Evolutionary conservation across 768 basidiomycete genomes (phyloP), one percentile per base, ranked within the genome.

Genomic region (Mycena metata): DNA sequence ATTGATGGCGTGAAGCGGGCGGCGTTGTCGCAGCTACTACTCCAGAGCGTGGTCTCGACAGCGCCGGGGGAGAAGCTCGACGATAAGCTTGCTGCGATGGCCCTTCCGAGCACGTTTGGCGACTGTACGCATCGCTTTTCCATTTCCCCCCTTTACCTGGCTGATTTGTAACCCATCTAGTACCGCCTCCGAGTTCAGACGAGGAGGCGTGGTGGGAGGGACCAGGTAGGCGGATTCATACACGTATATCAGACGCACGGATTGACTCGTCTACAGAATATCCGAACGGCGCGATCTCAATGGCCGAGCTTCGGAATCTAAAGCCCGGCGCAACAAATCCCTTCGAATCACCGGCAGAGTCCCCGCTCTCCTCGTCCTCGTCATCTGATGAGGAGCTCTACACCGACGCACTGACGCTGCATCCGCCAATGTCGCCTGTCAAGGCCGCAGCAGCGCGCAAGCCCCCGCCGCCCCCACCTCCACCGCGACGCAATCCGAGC

Each of bases 331-430:
- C 75, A 62, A 76, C 77, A 42, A 95, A 95, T 75, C 94, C 95
- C 1, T 95, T 95, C 72, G 91, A 93, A 72, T 91, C 90, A 24
- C 85, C 88, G 3, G 78, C 77, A 54, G 87, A 88, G 47, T 92
- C 92, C 0, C 85, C 91, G 8, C 71, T 89, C 39, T 91, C 92
- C 16, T 90, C 91, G 3, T 93, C 91, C 9, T 92, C 94, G 10
- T 91, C 92, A 10, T 93, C 92, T 2, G 94, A 96, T 70, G 94
- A 96, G 75, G 93, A 95, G 73, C 81, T 96, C 21, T 96, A 94
- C 79, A 86, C 85, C 39, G 86, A 92, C 73, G 93, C 92, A 8
- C 81, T 90, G 45, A 82, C 88, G n/a, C 76, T 94, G 57, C 93
- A 90, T 70, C 83, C 88, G 55, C 91, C 93, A 10, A 87, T 94